Evolutionary conservation across 106 monocot genomes (phyloP).

Genomic region (Dioscorea zingiberensis): DNA sequence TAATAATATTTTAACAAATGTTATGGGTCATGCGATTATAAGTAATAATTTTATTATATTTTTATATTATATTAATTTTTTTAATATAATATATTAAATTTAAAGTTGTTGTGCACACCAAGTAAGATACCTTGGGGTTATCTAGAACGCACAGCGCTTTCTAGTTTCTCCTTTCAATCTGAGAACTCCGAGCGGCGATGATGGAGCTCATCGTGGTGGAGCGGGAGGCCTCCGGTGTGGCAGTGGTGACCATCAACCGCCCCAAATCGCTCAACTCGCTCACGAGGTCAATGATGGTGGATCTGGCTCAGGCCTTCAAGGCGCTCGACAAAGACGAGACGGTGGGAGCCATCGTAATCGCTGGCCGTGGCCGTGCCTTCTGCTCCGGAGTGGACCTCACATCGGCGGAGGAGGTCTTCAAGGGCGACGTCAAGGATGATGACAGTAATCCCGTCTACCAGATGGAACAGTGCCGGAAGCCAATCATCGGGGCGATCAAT

Average conservation of each 20-base stretch:
- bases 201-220: conserved; percentile 34
- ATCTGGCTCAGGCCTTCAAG: conserved; percentile 50
- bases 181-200: not conserved
- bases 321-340: conserved; percentile 51
- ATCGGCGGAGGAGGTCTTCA: conserved; percentile 86
- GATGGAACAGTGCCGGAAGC: conserved; percentile 87
- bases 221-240: conserved; percentile 42
- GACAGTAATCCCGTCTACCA: conserved; percentile 51
- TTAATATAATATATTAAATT: too few species aligned
- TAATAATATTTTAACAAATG: too few species aligned
- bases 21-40: too few species aligned
- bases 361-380: conserved; percentile 83
- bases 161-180: too few species aligned
- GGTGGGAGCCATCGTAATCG: conserved; percentile 61
- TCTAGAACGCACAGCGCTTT: too few species aligned
- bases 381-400: conserved; percentile 98
- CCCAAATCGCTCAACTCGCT: conserved; percentile 87
- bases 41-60: too few species aligned
- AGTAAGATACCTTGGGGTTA: too few species aligned
- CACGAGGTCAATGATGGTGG: conserved; percentile 66
- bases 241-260: conserved; percentile 75
- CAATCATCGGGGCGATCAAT: conserved; percentile 68
- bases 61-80: too few species aligned
- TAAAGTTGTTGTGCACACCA: too few species aligned
- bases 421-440: conserved; percentile 82